Percentiles rank a stretch among this genome's conserved stretches.
Evolutionary conservation across 179 eudicot species (phyloP).

Genomic region (Gypsophila paniculata): DNA sequence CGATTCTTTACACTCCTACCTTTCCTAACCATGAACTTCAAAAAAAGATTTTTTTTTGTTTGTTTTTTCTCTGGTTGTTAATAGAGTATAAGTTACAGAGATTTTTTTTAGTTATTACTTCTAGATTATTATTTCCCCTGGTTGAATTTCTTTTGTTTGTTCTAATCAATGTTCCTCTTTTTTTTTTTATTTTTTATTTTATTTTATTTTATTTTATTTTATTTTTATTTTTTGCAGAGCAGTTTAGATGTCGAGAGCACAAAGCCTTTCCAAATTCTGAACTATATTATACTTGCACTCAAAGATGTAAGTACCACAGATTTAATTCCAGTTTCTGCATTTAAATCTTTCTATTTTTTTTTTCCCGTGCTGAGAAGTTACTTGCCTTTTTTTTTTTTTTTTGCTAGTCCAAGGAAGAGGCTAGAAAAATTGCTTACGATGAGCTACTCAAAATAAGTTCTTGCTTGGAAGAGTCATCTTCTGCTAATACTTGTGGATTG

Average conservation of each 20-base stretch:
- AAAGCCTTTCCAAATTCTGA: slow-evolving; percentile 73
- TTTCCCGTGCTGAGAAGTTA: slow-evolving; percentile 3
- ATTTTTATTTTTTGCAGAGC: slow-evolving; percentile 55
- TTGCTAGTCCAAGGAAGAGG: slow-evolving; percentile 67
- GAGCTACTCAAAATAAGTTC: slow-evolving; percentile 56
- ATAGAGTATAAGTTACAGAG: not conserved
- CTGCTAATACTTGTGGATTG: slow-evolving; percentile 40
- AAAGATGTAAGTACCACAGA: slow-evolving; percentile 66
- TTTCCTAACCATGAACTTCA: too few relatives aligned
- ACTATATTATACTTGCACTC: slow-evolving; percentile 67
- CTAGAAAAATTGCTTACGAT: slow-evolving; percentile 78
- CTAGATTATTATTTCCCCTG: not conserved
- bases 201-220: too few relatives aligned
- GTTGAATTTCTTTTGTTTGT: not conserved
- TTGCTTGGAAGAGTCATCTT: slow-evolving; percentile 44
- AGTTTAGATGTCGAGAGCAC: slow-evolving; percentile 59
- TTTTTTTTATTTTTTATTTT: not conserved
- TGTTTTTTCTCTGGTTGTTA: not conserved
- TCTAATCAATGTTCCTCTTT: not conserved
- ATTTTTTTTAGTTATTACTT: not conserved
- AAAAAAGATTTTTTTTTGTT: too few relatives aligned
- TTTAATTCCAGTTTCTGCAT: not conserved
- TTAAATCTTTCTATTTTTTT: not conserved
- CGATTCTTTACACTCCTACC: not conserved
- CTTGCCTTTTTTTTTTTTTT: not conserved